A percentile compares a stretch with the other conserved stretches of the same genome.
phyloP scores from a whole-genome alignment of 208 protist species.

The Acanthamoeba royreba region DNA sequence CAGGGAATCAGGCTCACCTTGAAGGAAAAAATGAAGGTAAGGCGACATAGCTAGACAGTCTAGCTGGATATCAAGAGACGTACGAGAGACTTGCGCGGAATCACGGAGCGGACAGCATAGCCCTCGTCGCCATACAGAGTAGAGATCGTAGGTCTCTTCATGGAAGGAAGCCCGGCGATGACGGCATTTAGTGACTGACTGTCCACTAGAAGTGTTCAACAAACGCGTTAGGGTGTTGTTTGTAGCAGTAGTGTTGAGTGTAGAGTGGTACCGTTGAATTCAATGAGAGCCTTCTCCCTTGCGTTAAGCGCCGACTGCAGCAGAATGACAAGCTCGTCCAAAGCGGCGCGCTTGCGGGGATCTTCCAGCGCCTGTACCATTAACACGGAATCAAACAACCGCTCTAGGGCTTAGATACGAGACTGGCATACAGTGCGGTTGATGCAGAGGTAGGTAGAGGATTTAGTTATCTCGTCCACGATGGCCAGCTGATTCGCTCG shows the following conservation, averaged over 20 bases:
- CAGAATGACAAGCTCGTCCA: slow-evolving; percentile 47
- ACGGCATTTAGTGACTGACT: neutral
- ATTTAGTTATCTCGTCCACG: slow-evolving; percentile 50
- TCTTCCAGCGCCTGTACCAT: neutral
- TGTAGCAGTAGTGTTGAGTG: too few relatives aligned
- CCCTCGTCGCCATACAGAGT: slow-evolving; percentile 51
- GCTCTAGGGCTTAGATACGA: too few relatives aligned
- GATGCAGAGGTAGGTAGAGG: slow-evolving; percentile 37
- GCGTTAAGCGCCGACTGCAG: slow-evolving; percentile 44
- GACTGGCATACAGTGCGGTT: neutral
- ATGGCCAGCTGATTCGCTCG: slow-evolving; percentile 50
- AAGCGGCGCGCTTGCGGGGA: neutral
- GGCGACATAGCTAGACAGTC: neutral
- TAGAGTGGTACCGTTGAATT: slow-evolving; percentile 42
- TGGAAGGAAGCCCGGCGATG: slow-evolving; percentile 30
- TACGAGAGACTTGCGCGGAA: slow-evolving; percentile 30
- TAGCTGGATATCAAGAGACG: too few relatives aligned
- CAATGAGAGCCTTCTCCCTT: slow-evolving; percentile 21
- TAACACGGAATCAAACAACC: neutral
- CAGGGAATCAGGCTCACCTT: slow-evolving; percentile 40
- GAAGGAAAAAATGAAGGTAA: too few relatives aligned
- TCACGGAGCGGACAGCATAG: slow-evolving; percentile 41
- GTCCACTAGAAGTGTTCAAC: neutral
- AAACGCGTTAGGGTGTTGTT: neutral
- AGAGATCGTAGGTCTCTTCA: slow-evolving; percentile 49